Evolutionary conservation across 148 eudicot species (phyloP).

Genomic region (Camellia sinensis): DNA sequence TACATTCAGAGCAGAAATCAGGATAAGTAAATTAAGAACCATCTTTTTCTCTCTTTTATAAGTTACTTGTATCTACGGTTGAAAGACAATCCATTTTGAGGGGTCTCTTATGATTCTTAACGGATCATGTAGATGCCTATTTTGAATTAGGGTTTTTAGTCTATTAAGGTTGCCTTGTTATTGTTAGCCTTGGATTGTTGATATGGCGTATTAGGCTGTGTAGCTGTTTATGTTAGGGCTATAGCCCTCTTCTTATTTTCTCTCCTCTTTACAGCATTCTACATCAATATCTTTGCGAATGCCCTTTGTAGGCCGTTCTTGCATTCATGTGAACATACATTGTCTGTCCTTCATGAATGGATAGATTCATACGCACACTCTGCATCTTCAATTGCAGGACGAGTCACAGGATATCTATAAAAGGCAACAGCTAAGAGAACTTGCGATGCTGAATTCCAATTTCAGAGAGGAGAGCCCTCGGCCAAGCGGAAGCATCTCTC

Average conservation of each 20-base stretch:
- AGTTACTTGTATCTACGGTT: not conserved
- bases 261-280: too few species aligned
- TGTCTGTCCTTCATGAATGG: not conserved
- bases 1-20: too few species aligned
- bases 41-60: not conserved
- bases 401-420: slow-evolving; percentile 46
- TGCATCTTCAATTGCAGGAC: slow-evolving; percentile 29
- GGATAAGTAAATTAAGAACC: too few species aligned
- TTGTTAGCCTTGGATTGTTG: too few species aligned
- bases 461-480: slow-evolving; percentile 48
- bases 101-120: not conserved
- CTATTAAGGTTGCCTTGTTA: too few species aligned
- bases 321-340: not conserved
- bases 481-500: slow-evolving; percentile 45
- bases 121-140: not conserved
- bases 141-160: too few species aligned
- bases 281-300: too few species aligned
- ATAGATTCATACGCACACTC: not conserved
- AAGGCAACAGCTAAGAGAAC: slow-evolving; percentile 48
- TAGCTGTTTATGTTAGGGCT: too few species aligned
- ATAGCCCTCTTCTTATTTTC: too few species aligned
- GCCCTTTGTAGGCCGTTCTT: too few species aligned
- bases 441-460: slow-evolving; percentile 43
- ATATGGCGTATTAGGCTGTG: too few species aligned
- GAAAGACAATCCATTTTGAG: not conserved